Conservation (phyloP, 495 filamentous ascomycete species). For the Pseudomonodictys pantanalensis region DNA sequence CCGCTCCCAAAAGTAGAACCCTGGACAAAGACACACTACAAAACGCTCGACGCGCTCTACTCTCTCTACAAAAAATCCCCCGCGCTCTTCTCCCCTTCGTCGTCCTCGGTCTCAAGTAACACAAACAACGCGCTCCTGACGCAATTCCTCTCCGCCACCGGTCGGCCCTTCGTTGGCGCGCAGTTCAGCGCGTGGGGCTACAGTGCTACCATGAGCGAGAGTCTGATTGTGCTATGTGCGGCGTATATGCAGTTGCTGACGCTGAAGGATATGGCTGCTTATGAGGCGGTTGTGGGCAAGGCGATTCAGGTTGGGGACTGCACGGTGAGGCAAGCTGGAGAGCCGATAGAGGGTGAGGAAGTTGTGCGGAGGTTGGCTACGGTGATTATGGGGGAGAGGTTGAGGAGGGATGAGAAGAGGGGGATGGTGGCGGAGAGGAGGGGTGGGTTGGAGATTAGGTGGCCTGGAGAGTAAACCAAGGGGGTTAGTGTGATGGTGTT, state of each 20-base stretch:
- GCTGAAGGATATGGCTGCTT: conserved; percentile 25
- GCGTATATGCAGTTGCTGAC: conserved; percentile 31
- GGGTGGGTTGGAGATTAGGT: conserved; percentile 20
- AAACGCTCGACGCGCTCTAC: conserved; percentile 33
- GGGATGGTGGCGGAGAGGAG: conserved; percentile 11
- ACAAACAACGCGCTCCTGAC: conserved; percentile 31
- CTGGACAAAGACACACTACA: conserved; percentile 39
- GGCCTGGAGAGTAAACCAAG: no score
- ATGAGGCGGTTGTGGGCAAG: conserved; percentile 20
- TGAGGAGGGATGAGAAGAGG: conserved; percentile 34
- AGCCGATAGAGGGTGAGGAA: conserved; percentile 14
- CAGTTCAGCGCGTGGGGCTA: conserved; percentile 32
- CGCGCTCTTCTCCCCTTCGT: conserved; percentile 22
- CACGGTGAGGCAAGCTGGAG: conserved; percentile 2
- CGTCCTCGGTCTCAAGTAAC: conserved; percentile 2
- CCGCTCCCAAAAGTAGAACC: conserved; percentile 33
- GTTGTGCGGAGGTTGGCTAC: conserved; percentile 31
- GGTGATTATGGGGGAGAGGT: conserved; percentile 27
- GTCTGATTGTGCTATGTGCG: conserved; percentile 26
- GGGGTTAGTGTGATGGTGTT: no score
- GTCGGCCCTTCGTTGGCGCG: conserved; percentile 20
- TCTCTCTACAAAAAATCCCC: conserved; percentile 27
- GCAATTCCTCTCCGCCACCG: not conserved
- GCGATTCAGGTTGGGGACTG: conserved; percentile 23
- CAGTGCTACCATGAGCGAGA: conserved; percentile 15